Evolutionary conservation across 2,329 filamentous ascomycete genomes (phyloP), one percentile per base, ranked within the genome.

Genomic region (Talaromyces sp.): DNA sequence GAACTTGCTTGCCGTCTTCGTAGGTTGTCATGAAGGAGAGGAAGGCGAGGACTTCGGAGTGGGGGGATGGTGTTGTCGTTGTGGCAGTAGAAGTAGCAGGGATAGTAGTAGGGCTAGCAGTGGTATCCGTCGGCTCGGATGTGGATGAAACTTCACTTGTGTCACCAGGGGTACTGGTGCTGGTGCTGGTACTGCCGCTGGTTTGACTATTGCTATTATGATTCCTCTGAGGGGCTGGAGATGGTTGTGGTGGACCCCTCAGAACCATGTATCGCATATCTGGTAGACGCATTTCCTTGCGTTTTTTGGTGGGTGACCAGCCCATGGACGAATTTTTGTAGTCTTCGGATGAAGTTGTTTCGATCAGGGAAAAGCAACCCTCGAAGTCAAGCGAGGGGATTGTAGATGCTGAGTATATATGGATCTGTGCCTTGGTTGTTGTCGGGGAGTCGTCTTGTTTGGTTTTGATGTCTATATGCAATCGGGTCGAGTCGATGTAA

Each of bases 241-340:
- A 25, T 34, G 63, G 31, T 8, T 40, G 19, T 10, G 51, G 49
- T 49, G 22, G 29, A 29, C 67, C 68, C 51, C 78, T 74, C 29
- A 86, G 69, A 38, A 88, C 73, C 5, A 89, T 71, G 70, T 86
- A 89, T 53, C 83, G 80, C 85, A 89, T 87, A 64, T 86, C 83
- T 0, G 77, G 76, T 29, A 88, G 75, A 43, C 74, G 74, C 86
- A 89, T 88, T 75, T 89, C 87, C 40, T 77, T 77, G 34, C 74
- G 74, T 75, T 89, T 89, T 40, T 81, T 79, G 2, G 71, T 69
- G 0, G 80, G 77, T 5, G 84, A 81, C 87, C 87, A 89, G 61
- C 86, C 85, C 1, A 77, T 74, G 31, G 76, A 78, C 4, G 85
- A 87, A 3, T 73, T 71, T 19, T 78, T 76, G 74, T 89, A 89